Base-by-base conservation (phyloP, 805 yeast species). In the Isabelozyma pseudorhagii region DNA sequence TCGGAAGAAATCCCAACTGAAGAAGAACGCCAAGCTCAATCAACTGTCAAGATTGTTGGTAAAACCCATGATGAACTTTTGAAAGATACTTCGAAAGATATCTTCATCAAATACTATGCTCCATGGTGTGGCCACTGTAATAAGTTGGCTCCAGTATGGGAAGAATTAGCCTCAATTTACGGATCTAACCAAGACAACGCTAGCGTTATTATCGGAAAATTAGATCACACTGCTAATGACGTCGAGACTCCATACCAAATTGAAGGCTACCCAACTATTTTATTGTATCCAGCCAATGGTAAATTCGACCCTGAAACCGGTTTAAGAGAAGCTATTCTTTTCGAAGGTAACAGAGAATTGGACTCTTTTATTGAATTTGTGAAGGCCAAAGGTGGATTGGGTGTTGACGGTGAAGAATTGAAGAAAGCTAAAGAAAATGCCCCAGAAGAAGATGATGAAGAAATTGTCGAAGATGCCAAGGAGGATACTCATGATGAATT, bases 41-140 rank as follows among this genome's bases (percentile, higher is more conserved):
- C 86, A 47, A 93, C 87, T 44, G 75, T 77, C 66, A 85, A 82
- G 63, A 78, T 93, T 58, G 97, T 93, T 53, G 96, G 90, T 58
- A 80, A 83, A 72, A 89, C 84, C 63, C 94, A 89, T 71, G 86
- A 87, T 46, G 82, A 78, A 34, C 72, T 89, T 51, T 79, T 89
- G 47, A 69, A 69, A 29, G 84, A 84, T 60, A 46, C 62, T 57
- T 50, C 67, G 42, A 86, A 83, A 73, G 93, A 87, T 65, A 85
- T 88, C 38, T 71, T 92, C 50, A 96, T 93, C 49, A 88, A 89
- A 75, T 93, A 92, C 74, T 92, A 89, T 65, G 97, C 98, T 45
- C 96, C 96, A 73, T 92, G 97, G 97, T 91, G 97, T 77, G 96
- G 97, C 44, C 97, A 91, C 78, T 90, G 97, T 78, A 90, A 89